Percentiles rank a stretch among this genome's conserved stretches.
These are phyloP conservation scores for Tilletia indica DNA, from an alignment of 1,284 basidiomycete species.

Conservation along the genomic window DNA sequence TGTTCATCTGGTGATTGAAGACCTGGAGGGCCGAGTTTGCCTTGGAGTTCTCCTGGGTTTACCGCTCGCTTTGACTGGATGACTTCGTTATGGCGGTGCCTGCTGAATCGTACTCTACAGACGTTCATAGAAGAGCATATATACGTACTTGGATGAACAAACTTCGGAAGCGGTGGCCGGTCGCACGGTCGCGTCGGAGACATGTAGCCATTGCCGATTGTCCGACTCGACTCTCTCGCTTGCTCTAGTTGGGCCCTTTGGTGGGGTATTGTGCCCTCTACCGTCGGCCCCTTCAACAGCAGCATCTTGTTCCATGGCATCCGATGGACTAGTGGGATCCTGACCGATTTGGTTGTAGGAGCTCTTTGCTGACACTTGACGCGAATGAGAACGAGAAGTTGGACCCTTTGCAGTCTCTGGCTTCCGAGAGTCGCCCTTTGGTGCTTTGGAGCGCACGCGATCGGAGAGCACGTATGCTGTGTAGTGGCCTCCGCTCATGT, in stretches of 20 bases:
- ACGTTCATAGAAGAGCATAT: constrained; percentile 83
- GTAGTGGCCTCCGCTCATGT: constrained; percentile 45
- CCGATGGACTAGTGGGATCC: neutral
- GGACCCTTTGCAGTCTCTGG: constrained; percentile 1
- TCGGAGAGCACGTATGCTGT: constrained; percentile 47
- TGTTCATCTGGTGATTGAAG: neutral
- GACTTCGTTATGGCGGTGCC: no score
- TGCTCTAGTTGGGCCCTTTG: no score
- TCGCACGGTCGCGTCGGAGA: constrained; percentile 74
- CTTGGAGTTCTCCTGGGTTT: neutral
- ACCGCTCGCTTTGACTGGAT: no score
- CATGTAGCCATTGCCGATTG: constrained; percentile 79
- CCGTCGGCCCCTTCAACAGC: no score
- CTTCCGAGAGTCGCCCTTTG: neutral
- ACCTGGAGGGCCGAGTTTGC: neutral
- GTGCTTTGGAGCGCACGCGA: constrained; percentile 15
- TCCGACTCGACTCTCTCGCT: constrained; percentile 28
- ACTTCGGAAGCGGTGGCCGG: constrained; percentile 81
- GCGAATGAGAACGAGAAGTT: neutral
- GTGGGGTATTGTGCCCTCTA: no score
- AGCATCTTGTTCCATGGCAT: constrained; percentile 1
- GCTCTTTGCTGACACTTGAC: neutral
- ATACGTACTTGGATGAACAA: constrained; percentile 75
- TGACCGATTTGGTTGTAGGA: neutral
- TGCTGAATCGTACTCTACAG: constrained; percentile 44